These are phyloP conservation scores for Dictyostelium intermedium DNA, from an alignment of 78 protist species.

Conservation along the genomic window DNA sequence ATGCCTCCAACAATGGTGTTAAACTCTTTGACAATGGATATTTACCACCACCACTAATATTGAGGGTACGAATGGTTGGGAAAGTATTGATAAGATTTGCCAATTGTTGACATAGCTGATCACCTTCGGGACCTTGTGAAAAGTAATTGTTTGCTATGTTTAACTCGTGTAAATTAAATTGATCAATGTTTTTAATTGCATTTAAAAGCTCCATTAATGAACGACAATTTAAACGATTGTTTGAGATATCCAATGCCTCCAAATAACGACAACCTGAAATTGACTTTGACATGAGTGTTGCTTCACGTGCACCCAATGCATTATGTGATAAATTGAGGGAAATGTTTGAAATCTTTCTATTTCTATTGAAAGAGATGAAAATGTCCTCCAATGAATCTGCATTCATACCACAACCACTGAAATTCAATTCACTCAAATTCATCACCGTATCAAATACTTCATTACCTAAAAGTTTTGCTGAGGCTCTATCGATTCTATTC, in stretches of 20 bases:
- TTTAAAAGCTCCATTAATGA: conserved; percentile 43
- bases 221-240: conserved; percentile 45
- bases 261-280: conserved; percentile 74
- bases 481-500: conserved; percentile 31
- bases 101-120: conserved; percentile 29
- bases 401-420: conserved; percentile 36
- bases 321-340: conserved; percentile 34
- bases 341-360: conserved; percentile 43
- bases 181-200: conserved; percentile 69
- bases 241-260: conserved; percentile 44
- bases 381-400: conserved; percentile 56
- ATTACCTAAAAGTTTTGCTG: conserved; percentile 39
- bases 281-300: conserved; percentile 39
- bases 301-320: conserved; percentile 41
- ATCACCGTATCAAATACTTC: conserved; percentile 57
- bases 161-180: conserved; percentile 59
- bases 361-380: conserved; percentile 59
- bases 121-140: conserved; percentile 61
- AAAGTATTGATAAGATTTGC: conserved; percentile 28
- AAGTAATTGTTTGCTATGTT: conserved; percentile 65
- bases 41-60: conserved; percentile 62
- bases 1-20: conserved; percentile 21
- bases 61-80: conserved; percentile 65
- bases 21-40: conserved; percentile 56
- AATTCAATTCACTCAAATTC: conserved; percentile 17